These are phyloP conservation scores for Penicillium sp. DNA, from an alignment of 2,329 filamentous ascomycete species.

Conservation along the genomic window DNA sequence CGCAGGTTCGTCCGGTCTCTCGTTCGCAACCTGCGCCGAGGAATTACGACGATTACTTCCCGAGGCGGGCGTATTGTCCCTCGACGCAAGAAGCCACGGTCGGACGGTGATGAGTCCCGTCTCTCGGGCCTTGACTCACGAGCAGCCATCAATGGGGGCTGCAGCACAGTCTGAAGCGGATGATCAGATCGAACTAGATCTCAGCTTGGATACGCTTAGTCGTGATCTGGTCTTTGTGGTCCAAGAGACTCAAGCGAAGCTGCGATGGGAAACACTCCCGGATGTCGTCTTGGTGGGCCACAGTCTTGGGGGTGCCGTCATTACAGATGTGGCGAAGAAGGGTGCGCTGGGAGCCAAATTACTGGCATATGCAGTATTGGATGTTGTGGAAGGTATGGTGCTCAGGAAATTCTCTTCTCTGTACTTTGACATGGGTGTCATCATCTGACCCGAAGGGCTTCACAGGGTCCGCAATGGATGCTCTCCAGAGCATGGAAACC, in stretches of 20 bases:
- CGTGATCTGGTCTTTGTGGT: constrained; percentile 67
- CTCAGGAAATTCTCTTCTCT: too few species aligned
- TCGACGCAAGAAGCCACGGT: constrained; percentile 85
- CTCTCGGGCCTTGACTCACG: not conserved
- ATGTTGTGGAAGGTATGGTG: constrained; percentile 72
- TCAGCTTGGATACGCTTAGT: constrained; percentile 66
- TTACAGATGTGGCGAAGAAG: constrained; percentile 71
- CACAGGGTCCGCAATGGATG: constrained; percentile 79
- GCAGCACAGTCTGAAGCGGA: constrained; percentile 25
- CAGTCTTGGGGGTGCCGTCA: constrained; percentile 84
- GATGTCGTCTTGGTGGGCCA: constrained; percentile 80
- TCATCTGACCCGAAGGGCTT: not conserved
- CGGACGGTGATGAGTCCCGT: constrained; percentile 44
- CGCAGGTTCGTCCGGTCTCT: constrained; percentile 85
- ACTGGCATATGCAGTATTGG: constrained; percentile 81
- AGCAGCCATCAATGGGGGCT: constrained; percentile 8
- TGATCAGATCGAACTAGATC: constrained; percentile 48
- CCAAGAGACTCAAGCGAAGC: constrained; percentile 56
- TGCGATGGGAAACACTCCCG: constrained; percentile 69
- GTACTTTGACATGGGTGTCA: too few species aligned
- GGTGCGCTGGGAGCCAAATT: constrained; percentile 61
- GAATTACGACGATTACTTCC: constrained; percentile 74
- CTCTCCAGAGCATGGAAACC: constrained; percentile 85
- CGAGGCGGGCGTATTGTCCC: constrained; percentile 71
- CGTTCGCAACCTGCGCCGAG: constrained; percentile 74